These are phyloP conservation scores for Penicillium fimorum DNA, from an alignment of 495 filamentous ascomycete genomes.

Conservation along the genomic window DNA sequence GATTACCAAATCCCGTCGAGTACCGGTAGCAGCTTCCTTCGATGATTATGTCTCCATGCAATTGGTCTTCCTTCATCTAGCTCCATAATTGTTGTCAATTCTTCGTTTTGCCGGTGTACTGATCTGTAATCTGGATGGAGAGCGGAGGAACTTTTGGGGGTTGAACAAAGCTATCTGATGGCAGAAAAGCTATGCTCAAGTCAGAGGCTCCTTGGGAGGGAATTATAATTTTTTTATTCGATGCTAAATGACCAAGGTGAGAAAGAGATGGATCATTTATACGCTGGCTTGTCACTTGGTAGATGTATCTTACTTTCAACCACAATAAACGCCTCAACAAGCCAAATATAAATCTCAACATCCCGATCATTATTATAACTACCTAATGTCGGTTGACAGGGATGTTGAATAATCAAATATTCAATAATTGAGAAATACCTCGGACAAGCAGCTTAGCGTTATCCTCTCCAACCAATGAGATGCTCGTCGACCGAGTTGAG, in stretches of 20 bases:
- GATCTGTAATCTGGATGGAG: no score
- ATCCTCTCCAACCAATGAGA: not conserved
- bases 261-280: not conserved
- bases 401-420: constrained; percentile 7
- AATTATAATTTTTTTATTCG: not conserved
- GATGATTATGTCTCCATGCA: no score
- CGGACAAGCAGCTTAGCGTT: not conserved
- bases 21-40: no score
- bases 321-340: not conserved
- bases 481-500: no score
- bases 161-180: not conserved
- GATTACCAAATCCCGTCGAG: no score
- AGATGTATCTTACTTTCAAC: not conserved
- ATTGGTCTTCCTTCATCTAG: no score
- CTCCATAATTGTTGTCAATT: no score
- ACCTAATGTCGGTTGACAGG: not conserved
- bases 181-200: not conserved
- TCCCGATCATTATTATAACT: not conserved
- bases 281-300: not conserved
- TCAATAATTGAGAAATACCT: constrained; percentile 5
- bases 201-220: not conserved
- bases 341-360: not conserved
- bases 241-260: not conserved
- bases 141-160: no score
- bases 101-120: no score